These are phyloP conservation scores for Coemansia sp. DNA, from an alignment of 192 early-diverging fungal species.

Conservation along the genomic window DNA sequence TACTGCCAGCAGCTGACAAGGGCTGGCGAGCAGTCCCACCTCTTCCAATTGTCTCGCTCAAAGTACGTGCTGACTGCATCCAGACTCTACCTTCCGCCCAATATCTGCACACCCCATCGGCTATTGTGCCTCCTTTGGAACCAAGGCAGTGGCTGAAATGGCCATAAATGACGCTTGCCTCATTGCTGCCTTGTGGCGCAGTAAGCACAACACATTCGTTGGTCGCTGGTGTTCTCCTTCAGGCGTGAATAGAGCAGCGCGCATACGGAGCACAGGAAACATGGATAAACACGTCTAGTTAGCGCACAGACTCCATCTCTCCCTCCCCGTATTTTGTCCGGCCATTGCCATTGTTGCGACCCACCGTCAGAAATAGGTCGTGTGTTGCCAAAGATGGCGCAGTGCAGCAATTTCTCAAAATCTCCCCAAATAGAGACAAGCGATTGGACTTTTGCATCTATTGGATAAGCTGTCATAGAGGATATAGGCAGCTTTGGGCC, in stretches of 20 bases:
- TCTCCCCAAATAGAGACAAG: neutral
- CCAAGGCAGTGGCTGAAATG: neutral
- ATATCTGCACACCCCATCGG: neutral
- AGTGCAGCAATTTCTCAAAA: no score
- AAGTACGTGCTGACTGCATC: neutral
- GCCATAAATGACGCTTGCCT: neutral
- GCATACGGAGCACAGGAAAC: neutral
- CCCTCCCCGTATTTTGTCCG: neutral
- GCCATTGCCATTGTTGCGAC: neutral
- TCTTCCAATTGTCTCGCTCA: neutral
- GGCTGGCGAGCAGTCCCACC: neutral
- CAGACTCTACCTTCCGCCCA: neutral
- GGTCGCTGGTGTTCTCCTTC: neutral
- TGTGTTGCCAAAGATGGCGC: neutral
- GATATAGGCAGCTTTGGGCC: neutral
- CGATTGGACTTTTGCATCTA: neutral
- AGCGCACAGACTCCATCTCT: neutral
- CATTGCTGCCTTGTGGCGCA: neutral
- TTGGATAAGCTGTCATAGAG: neutral
- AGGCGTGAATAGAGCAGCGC: neutral
- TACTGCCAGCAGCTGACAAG: neutral
- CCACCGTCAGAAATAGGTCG: neutral
- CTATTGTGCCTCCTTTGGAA: neutral
- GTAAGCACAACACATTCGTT: neutral
- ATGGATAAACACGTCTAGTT: neutral